Percentiles rank a stretch among this genome's conserved stretches.
Conservation (phyloP, 2,329 filamentous ascomycete genomes). For the Teratosphaeriaceae sp. region DNA sequence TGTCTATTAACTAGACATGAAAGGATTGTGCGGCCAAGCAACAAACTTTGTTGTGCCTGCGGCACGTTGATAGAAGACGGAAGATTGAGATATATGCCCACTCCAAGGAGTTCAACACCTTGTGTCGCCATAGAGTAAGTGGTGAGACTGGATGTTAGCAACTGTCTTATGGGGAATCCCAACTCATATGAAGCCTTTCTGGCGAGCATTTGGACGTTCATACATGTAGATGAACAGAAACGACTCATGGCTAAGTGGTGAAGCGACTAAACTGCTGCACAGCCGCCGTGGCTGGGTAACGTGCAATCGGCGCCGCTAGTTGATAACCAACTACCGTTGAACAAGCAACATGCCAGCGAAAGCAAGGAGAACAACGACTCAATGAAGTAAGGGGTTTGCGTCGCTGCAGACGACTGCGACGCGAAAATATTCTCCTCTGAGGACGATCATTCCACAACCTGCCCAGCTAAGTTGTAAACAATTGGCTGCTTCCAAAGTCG, state of each 20-base stretch:
- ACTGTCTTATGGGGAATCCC: slow-evolving; percentile 2
- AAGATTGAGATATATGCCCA: slow-evolving; percentile 1
- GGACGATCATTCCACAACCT: neutral
- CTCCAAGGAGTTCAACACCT: slow-evolving; percentile 4
- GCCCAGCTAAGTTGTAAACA: slow-evolving; percentile 1
- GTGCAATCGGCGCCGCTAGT: slow-evolving; percentile 3
- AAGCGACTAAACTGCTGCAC: slow-evolving; percentile 2
- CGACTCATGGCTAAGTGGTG: slow-evolving; percentile 3
- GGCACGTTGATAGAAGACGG: slow-evolving; percentile 1
- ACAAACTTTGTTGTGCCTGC: slow-evolving; percentile 2
- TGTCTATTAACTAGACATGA: slow-evolving; percentile 2
- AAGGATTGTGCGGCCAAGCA: slow-evolving; percentile 3
- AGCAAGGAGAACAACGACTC: slow-evolving; percentile 3
- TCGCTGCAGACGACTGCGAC: neutral
- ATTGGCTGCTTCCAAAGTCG: neutral
- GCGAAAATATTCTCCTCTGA: neutral
- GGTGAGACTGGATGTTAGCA: slow-evolving; percentile 2
- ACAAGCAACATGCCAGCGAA: slow-evolving; percentile 4
- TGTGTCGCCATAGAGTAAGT: slow-evolving; percentile 1
- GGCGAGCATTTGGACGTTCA: slow-evolving; percentile 3
- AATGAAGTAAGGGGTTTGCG: slow-evolving; percentile 1
- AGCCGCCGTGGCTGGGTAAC: slow-evolving; percentile 1
- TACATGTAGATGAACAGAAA: slow-evolving; percentile 4
- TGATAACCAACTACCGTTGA: slow-evolving; percentile 2
- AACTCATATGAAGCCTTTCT: slow-evolving; percentile 1